Conservation (phyloP, 2,329 filamentous ascomycete species). For the Ophiostoma fasciatum region DNA sequence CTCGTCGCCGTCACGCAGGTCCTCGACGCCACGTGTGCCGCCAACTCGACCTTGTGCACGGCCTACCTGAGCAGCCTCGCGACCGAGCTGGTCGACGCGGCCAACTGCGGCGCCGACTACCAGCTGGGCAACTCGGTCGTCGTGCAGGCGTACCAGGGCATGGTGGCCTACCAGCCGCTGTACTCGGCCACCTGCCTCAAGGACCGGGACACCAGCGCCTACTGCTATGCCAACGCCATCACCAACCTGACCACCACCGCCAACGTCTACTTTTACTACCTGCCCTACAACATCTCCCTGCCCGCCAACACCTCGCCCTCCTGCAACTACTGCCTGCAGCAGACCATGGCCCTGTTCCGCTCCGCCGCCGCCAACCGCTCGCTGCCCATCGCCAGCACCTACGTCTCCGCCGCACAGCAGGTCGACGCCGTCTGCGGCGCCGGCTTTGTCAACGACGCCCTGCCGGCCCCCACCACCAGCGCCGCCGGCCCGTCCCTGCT, state of each 20-base stretch:
- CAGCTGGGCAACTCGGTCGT: conserved; percentile 52
- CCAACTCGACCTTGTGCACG: conserved; percentile 50
- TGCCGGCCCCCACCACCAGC: conserved; percentile 25
- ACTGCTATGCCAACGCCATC: conserved; percentile 72
- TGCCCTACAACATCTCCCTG: conserved; percentile 62
- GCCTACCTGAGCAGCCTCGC: conserved; percentile 51
- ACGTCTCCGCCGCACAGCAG: conserved; percentile 53
- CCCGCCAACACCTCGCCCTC: conserved; percentile 52
- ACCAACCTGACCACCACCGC: conserved; percentile 57
- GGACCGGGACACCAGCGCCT: conserved; percentile 48
- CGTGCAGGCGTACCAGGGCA: conserved; percentile 56
- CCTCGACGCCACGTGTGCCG: conserved; percentile 64
- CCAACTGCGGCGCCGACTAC: conserved; percentile 61
- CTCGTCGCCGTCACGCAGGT: conserved; percentile 58
- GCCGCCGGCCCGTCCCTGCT: conserved; percentile 8
- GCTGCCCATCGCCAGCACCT: conserved; percentile 54
- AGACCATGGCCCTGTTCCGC: conserved; percentile 73
- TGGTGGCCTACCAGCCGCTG: conserved; percentile 62
- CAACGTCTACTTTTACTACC: conserved; percentile 70
- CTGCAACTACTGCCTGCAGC: conserved; percentile 61
- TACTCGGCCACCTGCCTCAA: conserved; percentile 72
- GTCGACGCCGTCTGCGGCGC: conserved; percentile 53
- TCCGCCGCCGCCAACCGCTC: conserved; percentile 49
- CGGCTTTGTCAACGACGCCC: conserved; percentile 40
- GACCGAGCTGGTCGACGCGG: conserved; percentile 41